Evolutionary conservation across 2,329 filamentous ascomycete species (phyloP), one percentile per base, ranked within the genome.

Genomic region (Periconia sp.): DNA sequence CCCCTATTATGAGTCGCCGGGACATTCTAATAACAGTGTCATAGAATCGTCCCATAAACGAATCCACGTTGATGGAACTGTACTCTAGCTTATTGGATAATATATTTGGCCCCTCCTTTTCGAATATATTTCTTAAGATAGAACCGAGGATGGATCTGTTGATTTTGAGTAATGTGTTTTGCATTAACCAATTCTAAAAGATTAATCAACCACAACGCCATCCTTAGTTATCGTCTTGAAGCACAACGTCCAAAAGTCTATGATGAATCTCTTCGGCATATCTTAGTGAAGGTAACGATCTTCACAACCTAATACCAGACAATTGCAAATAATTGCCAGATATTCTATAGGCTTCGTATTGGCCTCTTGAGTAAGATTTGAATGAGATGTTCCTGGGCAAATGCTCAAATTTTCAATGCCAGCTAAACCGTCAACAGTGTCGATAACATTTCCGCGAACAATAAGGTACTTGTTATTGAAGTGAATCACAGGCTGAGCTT

Each of bases 391-490:
- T n/a, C n/a, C n/a, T n/a, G n/a, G n/a, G n/a, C n/a, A n/a, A n/a
- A n/a, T n/a, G 16, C 9, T 10, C 4, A 18, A 18, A 13, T 10
- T 4, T 3, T 18, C 7, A 9, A 5, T 19, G 3, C 16, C 15
- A 6, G 31, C 31, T 12, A 34, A 34, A 9, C 31, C 31, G 22
- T 34, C 31, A 21, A 34, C 31, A 3, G 31, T 21, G 17, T 34
- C 31, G 13, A 34, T 11, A 18, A 34, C n/a, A 21, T 18, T 19
- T 4, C 31, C 31, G n/a, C 18, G 31, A 4, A 13, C 16, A 18
- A 21, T 9, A 3, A 34, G 31, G n/a, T n/a, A n/a, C n/a, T n/a
- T n/a, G n/a, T n/a, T n/a, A n/a, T n/a, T n/a, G n/a, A n/a, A n/a
- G n/a, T n/a, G n/a, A n/a, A n/a, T n/a, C n/a, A n/a, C n/a, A n/a